Evolutionary conservation across 768 basidiomycete genomes (phyloP), one percentile per base, ranked within the genome.

Genomic region (Suillus alpinus): DNA sequence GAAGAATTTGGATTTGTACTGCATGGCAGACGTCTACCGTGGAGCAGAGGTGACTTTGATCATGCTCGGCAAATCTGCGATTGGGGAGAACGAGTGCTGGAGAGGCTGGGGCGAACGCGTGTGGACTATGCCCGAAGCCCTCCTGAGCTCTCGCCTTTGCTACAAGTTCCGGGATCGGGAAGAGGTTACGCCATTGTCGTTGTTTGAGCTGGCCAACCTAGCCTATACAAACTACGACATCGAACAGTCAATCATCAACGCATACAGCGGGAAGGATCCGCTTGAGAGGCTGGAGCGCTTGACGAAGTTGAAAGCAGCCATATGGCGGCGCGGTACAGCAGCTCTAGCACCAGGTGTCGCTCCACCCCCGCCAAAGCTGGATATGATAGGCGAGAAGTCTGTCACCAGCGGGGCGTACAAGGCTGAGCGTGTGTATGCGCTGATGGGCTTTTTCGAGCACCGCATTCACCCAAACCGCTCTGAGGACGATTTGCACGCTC

Each of bases 381-480:
- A 46, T 26, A 10, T 26, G 23, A 26, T 37, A 14, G 52, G 13
- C 9, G 52, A 37, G 23, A 55, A 55, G 9, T 14, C 52, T 37
- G 36, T 37, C 23, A 26, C 20, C 39, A 53, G 56, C 9, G 52
- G 52, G 26, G 58, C 64, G 5, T 67, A 68, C 34, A 56, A 59
- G 26, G 67, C 67, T 14, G 64, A 68, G 39, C 59, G 58, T 13
- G 66, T 67, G 1, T 67, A 67, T 13, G 67, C 67, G 7, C 49
- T 67, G 34, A 67, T 67, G 67, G 67, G 67, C 10, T 68, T 68
- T 44, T 68, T 68, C 36, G 61, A 68, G n/a, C 67, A 65, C 18
- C 60, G 67, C 1, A 67, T 67, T 20, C 57, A 62, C 51, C 67
- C 67, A 1, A 62, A 57, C 26, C 56, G 47, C 7, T 36, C 50